A percentile compares a stretch with the other conserved stretches of the same genome.
Evolutionary conservation across 768 basidiomycete genomes (phyloP).

Genomic region (Hygrophoropsis aurantiaca): DNA sequence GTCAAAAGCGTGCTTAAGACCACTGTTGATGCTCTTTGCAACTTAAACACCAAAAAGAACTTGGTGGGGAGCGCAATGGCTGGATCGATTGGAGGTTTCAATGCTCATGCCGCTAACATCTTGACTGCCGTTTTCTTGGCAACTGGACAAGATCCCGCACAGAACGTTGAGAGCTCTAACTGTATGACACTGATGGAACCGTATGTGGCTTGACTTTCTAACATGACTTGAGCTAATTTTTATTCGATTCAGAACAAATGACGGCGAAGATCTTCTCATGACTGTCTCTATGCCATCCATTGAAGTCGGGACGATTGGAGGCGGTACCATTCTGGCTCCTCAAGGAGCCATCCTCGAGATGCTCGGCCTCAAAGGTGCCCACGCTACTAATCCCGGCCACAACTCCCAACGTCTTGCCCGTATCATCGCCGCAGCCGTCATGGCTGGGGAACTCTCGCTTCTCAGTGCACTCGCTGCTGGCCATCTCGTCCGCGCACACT

Average conservation of each 20-base stretch:
- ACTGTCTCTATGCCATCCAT: constrained; percentile 98
- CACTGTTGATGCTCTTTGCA: constrained; percentile 84
- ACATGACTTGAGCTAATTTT: constrained; percentile 4
- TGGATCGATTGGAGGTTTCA: constrained; percentile 95
- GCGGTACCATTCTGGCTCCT: constrained; percentile 89
- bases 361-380: constrained; percentile 90
- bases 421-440: constrained; percentile 88
- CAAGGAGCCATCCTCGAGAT: constrained; percentile 90
- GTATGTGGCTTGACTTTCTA: constrained; percentile 49
- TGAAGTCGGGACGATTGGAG: constrained; percentile 97
- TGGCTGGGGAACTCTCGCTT: constrained; percentile 95
- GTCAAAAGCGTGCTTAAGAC: constrained; percentile 95
- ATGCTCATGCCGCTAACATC: constrained; percentile 98
- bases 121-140: constrained; percentile 94
- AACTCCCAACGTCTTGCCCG: constrained; percentile 90
- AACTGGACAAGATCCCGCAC: constrained; percentile 97
- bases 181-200: constrained; percentile 99
- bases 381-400: constrained; percentile 80
- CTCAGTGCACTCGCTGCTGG: constrained; percentile 93
- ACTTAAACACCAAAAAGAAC: constrained; percentile 96
- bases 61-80: constrained; percentile 97
- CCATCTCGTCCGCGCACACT: constrained; percentile 90
- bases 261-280: constrained; percentile 87
- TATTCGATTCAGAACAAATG: constrained; percentile 63
- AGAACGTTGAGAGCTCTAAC: constrained; percentile 97